Evolutionary conservation across 345 rosid genomes (phyloP), one percentile per base, ranked within the genome.

Genomic region (Noccaea caerulescens): DNA sequence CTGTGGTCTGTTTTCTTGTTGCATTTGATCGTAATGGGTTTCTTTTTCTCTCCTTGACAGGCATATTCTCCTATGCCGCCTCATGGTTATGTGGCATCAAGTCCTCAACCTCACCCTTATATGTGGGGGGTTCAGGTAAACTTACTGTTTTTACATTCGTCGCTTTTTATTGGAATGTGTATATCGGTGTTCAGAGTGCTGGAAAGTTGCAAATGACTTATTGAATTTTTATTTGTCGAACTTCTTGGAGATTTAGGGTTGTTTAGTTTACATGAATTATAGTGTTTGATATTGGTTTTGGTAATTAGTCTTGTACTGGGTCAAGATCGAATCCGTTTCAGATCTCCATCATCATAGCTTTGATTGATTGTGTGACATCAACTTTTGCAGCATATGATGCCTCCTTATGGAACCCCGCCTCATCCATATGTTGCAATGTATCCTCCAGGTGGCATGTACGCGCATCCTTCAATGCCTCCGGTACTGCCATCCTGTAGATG

Each of bases 41-140:
- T 16, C 67, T 42, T 61, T 76, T 33, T 30, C 27, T 76, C 16
- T 64, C 8, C 37, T 72, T 44, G 69, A 63, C 83, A 93, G 97
- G 89, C 96, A 11, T 91, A 87, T 84, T 87, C 97, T 75, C 94
- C 92, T 57, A 83, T 93, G 66, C 97, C 94, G 46, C 96, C 97
- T 10, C 98, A 86, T 83, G 97, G 98, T 18, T 93, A 83, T 83
- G 69, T 94, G 84, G 95, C 97, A 53, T 87, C 97, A 72, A 94
- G 89, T 81, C 97, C 99, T 72, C 99, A 94, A 80, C 89, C 96
- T 76, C 98, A 83, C 68, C 97, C 99, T 66, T 94, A 94, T 71
- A 91, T 94, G 99, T 94, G 99, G 99, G 98, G 99, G 3, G 99
- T 94, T 73, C 99, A 94, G 97, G 99, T 94, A 83, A 56, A 18